Evolutionary conservation across 352 stramenopile species (phyloP), one percentile per base, ranked within the genome.

Genomic region (Pythium aristosporum): DNA sequence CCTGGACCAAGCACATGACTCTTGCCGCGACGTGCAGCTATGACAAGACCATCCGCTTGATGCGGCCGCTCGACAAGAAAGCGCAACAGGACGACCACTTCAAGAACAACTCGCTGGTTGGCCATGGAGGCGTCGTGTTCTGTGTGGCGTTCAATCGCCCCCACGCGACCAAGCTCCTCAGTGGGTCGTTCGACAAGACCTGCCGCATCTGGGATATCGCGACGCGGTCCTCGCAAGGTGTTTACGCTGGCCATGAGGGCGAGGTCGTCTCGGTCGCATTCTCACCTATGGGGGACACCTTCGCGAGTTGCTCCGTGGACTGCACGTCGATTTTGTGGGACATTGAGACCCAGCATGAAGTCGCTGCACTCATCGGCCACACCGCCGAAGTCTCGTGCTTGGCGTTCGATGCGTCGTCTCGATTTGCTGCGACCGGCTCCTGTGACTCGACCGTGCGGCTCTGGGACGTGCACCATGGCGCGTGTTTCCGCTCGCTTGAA

Each of bases 141-240:
- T 81, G 77, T 52, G 50, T 91, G 49, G 65, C 80, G 2, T 89
- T 93, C 61, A 85, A 87, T 53, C 74, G 57, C 5, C 79, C 81
- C 5, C 75, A 80, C 32, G 69, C 79, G 7, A 77, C 69, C 5
- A 74, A 71, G 32, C 64, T 90, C 30, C 62, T 90, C 16, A 91
- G 82, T 0, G 85, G 85, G 3, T 91, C 85, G 20, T 93, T 91
- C 50, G 85, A 93, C 70, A 90, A 88, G 68, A 89, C 80, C 5
- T 91, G 82, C 47, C 75, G 85, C 4, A 52, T 93, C 41, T 93
- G 85, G 82, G 73, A 92, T 60, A 68, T 85, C 13, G 32, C 71
- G 10, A 74, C 51, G 7, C 67, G 70, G 16, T 46, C 49, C 0
- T 42, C 48, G 18, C 72, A 70, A 63, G 82, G 79, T 11, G 64